Percentiles rank a stretch among this genome's conserved stretches.
Evolutionary conservation across 495 filamentous ascomycete genomes (phyloP).

Genomic region (Aspergillus ostianus): DNA sequence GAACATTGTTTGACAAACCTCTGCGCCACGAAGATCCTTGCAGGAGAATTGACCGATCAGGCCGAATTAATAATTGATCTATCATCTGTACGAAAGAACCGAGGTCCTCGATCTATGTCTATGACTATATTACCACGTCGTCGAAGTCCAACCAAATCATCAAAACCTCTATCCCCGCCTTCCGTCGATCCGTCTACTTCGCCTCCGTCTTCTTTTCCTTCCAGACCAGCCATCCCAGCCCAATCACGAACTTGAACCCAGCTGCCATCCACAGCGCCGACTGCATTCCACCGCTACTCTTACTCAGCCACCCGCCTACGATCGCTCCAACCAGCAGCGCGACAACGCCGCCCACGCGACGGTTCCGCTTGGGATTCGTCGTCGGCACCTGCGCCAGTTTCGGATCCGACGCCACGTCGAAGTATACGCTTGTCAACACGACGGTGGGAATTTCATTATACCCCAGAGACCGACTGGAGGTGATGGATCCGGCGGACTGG

Average conservation of each 20-base stretch:
- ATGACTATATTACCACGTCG: neutral
- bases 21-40: neutral
- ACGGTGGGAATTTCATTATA: constrained; percentile 71
- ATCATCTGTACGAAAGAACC: neutral
- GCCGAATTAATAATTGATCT: neutral
- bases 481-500: constrained; percentile 69
- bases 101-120: neutral
- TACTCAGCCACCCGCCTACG: constrained; percentile 61
- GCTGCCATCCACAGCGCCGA: constrained; percentile 59
- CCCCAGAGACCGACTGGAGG: constrained; percentile 59
- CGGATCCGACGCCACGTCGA: constrained; percentile 64
- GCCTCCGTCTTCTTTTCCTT: constrained; percentile 12
- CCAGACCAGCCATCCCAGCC: constrained; percentile 11
- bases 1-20: neutral
- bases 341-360: constrained; percentile 56
- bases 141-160: neutral
- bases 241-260: constrained; percentile 52
- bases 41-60: neutral
- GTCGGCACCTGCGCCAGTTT: constrained; percentile 42
- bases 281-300: constrained; percentile 52
- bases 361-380: constrained; percentile 63
- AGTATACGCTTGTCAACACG: constrained; percentile 70
- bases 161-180: neutral
- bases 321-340: constrained; percentile 60
- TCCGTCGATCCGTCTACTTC: neutral